phyloP scores from a whole-genome alignment of 805 yeast species.

The Hanseniaspora jakobsenii region DNA sequence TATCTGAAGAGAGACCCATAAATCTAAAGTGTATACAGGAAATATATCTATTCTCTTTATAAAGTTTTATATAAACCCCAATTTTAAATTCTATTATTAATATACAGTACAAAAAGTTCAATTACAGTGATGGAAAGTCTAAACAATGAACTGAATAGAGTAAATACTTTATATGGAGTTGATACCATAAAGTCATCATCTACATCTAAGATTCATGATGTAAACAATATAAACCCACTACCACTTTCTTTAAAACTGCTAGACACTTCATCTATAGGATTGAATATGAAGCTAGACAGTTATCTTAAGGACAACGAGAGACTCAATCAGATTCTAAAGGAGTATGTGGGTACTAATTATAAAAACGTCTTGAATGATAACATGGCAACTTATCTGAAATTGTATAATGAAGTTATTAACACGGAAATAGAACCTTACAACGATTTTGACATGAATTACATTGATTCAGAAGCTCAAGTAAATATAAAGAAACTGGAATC shows the following conservation, averaged over 20 bases:
- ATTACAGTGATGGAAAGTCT: slow-evolving; percentile 5
- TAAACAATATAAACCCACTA: neutral
- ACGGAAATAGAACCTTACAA: neutral
- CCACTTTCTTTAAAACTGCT: slow-evolving; percentile 9
- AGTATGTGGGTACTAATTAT: slow-evolving; percentile 3
- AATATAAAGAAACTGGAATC: slow-evolving; percentile 1
- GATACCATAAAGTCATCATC: too few relatives aligned
- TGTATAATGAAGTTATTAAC: neutral
- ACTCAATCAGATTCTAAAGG: slow-evolving; percentile 3
- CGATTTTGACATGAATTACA: neutral
- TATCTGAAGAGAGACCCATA: too few relatives aligned
- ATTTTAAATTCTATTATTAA: too few relatives aligned
- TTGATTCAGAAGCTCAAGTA: neutral
- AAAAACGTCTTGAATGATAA: slow-evolving; percentile 7
- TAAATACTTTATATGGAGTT: neutral
- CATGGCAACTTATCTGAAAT: neutral
- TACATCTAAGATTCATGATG: too few relatives aligned
- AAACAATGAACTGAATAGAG: neutral
- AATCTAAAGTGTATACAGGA: too few relatives aligned
- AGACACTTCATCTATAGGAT: slow-evolving; percentile 13
- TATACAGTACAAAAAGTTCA: too few relatives aligned
- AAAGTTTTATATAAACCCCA: too few relatives aligned
- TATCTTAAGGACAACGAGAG: slow-evolving; percentile 5
- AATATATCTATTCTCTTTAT: too few relatives aligned
- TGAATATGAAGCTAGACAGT: neutral